Evolutionary conservation across 192 early-diverging fungal species (phyloP), one percentile per base, ranked within the genome.

Genomic region (Gamsiella multidivaricata): DNA sequence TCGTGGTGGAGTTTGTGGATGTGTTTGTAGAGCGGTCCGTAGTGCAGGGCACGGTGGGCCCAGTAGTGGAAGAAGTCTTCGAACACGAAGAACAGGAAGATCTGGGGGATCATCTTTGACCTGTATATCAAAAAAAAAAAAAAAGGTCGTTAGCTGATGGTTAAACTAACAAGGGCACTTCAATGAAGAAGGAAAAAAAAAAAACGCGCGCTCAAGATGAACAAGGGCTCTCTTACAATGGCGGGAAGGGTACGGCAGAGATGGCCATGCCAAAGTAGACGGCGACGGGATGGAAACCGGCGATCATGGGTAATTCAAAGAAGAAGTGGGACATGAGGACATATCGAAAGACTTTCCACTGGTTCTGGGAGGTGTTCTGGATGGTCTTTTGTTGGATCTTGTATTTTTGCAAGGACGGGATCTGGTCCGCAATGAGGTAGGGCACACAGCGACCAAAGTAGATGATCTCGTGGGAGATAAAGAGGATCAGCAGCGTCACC

Each of bases 1-100:
- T 94, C 88, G 82, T 98, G 96, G 83, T 98, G 95, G 20, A 91
- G 82, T 84, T 98, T 98, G 89, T 98, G 96, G 64, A 98, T 91
- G 59, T 85, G 73, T 68, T 93, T 93, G 84, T 98, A 98, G 59
- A 96, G 74, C n/a, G 88, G 84, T 3, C 91, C 90, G 75, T 89
- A 92, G 85, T 98, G 96, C 55, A 98, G 84, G 45, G 87, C 80
- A 31, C 95, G 91, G 85, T 98, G 96, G 32, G 88, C 82, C 85
- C 87, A 94, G 88, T 96, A 98, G 70, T 96, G 94, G 78, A 88
- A 94, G 23, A 89, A 85, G 64, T 98, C 96, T 80, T 96, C 95
- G 59, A 91, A 80, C 23, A 96, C 65, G 54, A 98, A 88, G 64
- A 93, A 97, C 65, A 92, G 81, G 17, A 84, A 82, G 29, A 88